Evolutionary conservation across 148 eudicot species (phyloP), one percentile per base, ranked within the genome.

Genomic region (Rhododendron williamsianum): DNA sequence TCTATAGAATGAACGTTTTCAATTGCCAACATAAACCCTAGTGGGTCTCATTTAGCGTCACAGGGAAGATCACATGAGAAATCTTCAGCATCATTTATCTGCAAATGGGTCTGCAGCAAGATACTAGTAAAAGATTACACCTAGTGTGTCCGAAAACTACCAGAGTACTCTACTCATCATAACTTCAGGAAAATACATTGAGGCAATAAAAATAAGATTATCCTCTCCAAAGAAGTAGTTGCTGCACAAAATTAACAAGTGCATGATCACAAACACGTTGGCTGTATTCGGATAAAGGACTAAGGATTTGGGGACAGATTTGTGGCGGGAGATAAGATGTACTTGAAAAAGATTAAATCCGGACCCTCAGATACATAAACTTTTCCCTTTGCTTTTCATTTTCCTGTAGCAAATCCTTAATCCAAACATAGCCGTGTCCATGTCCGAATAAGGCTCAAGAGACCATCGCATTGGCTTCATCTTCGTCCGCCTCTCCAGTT

Each of bases 391-490:
- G 36, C 36, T 69, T 69, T 69, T 69, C 74, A 69, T 69, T 69
- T 69, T 25, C 33, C 33, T 27, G 6, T 3, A 69, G 13, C 33
- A 25, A 69, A 69, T 69, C 36, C 13, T 69, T 3, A 9, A 25
- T 27, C 36, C 36, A 69, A 69, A 27, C 36, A 27, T 12, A 69
- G 36, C 48, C 8, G 15, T 16, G n/a, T 79, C 63, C 63, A 27
- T 51, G 21, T 6, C 58, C 13, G n/a, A 81, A 36, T 25, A 35
- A 81, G 27, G 16, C 46, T 89, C 85, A 91, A 11, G 88, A 88
- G 67, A 90, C 86, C 93, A 92, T 92, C 54, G 86, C 93, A 77
- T 90, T 82, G 72, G 88, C 81, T 30, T 87, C 93, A 45, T 91
- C 96, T 85, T 89, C 94, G 2, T 87, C 91, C 1, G 52, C 89